phyloP scores from a whole-genome alignment of 352 stramenopile species.

The Phytophthora podocarpi region DNA sequence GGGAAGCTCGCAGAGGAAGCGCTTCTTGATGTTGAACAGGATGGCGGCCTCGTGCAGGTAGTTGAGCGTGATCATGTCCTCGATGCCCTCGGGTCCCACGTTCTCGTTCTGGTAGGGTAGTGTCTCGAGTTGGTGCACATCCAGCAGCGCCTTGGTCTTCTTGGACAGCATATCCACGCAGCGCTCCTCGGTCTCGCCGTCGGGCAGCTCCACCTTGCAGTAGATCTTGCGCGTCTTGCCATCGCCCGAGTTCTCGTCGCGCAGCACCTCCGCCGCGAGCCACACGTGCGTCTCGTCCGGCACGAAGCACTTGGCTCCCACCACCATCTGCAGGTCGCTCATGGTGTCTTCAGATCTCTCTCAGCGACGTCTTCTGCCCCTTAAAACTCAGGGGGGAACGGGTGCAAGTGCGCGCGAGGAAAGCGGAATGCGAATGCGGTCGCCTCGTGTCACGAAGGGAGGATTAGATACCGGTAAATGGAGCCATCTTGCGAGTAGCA shows the following conservation, averaged over 20 bases:
- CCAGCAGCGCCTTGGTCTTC: conserved; percentile 72
- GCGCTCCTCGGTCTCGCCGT: conserved; percentile 55
- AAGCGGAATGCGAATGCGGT: conserved; percentile 29
- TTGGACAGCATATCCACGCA: conserved; percentile 76
- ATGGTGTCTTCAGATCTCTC: conserved; percentile 25
- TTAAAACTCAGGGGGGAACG: conserved; percentile 17
- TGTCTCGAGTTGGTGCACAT: conserved; percentile 74
- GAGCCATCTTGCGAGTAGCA: conserved; percentile 24
- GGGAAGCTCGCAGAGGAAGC: conserved; percentile 84
- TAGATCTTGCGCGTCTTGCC: conserved; percentile 71
- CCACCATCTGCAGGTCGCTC: conserved; percentile 65
- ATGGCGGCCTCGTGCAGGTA: conserved; percentile 92
- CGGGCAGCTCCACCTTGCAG: conserved; percentile 64
- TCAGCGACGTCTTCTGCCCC: background rate
- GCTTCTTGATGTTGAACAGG: conserved; percentile 88
- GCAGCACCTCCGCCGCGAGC: conserved; percentile 77
- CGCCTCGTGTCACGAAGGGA: conserved; percentile 15
- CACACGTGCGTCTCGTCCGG: conserved; percentile 86
- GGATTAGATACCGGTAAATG: conserved; percentile 31
- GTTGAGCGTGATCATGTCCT: conserved; percentile 89
- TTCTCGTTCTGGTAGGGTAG: conserved; percentile 89
- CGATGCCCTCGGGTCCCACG: conserved; percentile 64
- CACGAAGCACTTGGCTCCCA: conserved; percentile 85
- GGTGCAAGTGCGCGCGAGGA: conserved; percentile 13
- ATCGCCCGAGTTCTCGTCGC: conserved; percentile 65